Evolutionary conservation across 2,329 filamentous ascomycete genomes (phyloP).

Genomic region (Rhinocladiella mackenziei): DNA sequence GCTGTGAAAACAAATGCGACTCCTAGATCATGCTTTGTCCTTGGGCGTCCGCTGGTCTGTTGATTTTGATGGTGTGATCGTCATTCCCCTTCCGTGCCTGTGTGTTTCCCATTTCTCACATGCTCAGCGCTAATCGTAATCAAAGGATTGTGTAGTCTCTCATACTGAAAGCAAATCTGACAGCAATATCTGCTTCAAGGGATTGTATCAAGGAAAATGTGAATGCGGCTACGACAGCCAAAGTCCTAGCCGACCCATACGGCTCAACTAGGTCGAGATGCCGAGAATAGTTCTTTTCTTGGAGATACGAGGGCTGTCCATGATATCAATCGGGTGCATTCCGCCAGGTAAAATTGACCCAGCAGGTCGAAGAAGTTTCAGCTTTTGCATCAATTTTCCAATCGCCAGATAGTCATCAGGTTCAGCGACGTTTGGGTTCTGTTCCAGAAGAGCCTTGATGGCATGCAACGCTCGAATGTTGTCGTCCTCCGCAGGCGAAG

Average conservation of each 20-base stretch:
- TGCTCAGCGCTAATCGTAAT: constrained; percentile 16
- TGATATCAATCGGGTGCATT: constrained; percentile 42
- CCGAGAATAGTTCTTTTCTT: constrained; percentile 47
- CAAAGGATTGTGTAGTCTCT: constrained; percentile 18
- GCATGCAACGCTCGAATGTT: constrained; percentile 76
- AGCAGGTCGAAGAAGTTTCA: constrained; percentile 61
- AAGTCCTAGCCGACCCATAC: no score
- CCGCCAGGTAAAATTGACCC: constrained; percentile 40
- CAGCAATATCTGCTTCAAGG: constrained; percentile 9
- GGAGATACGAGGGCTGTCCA: constrained; percentile 39
- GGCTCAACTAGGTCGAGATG: constrained; percentile 30
- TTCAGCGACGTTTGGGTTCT: constrained; percentile 68
- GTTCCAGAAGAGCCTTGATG: constrained; percentile 75
- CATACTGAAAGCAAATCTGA: constrained; percentile 4
- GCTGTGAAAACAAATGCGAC: constrained; percentile 12
- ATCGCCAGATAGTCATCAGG: constrained; percentile 73
- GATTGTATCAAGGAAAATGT: constrained; percentile 11
- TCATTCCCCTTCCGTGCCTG: constrained; percentile 7
- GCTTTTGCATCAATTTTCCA: constrained; percentile 78
- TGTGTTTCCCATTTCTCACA: constrained; percentile 7
- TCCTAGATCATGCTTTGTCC: constrained; percentile 20
- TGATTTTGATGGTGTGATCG: constrained; percentile 8
- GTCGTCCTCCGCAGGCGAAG: constrained; percentile 70
- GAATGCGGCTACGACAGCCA: background rate
- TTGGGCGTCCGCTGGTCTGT: constrained; percentile 12